Evolutionary conservation across 805 yeast species (phyloP).

Genomic region (Starmerella vaccinii): DNA sequence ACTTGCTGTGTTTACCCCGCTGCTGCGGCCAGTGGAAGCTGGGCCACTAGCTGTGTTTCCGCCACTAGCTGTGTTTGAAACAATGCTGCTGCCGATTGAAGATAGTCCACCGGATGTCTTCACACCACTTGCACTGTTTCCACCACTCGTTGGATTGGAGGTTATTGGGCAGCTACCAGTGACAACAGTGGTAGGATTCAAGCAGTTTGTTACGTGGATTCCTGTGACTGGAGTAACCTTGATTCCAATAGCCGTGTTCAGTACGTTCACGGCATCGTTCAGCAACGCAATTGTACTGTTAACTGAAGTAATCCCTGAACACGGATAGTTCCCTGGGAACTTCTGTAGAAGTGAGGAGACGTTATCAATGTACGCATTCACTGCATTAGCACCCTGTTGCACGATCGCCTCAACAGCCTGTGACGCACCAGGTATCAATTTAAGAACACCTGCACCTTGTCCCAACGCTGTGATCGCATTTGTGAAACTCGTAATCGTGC

Average conservation of each 20-base stretch:
- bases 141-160: not conserved
- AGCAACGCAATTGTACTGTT: not conserved
- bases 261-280: not conserved
- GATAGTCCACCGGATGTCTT: no score
- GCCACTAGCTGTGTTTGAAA: no score
- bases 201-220: not conserved
- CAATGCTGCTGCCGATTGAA: no score
- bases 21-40: no score
- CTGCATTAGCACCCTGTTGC: not conserved
- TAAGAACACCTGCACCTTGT: not conserved
- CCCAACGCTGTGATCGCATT: not conserved
- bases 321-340: not conserved
- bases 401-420: not conserved
- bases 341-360: not conserved
- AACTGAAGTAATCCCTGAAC: not conserved
- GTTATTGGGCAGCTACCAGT: not conserved
- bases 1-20: no score
- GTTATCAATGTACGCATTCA: not conserved
- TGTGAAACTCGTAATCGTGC: not conserved
- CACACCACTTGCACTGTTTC: not conserved
- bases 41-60: no score
- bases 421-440: not conserved
- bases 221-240: not conserved
- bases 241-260: not conserved
- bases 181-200: not conserved